Evolutionary conservation across 2,329 filamentous ascomycete genomes (phyloP), one percentile per base, ranked within the genome.

Genomic region (Colletotrichum tamarilloi): DNA sequence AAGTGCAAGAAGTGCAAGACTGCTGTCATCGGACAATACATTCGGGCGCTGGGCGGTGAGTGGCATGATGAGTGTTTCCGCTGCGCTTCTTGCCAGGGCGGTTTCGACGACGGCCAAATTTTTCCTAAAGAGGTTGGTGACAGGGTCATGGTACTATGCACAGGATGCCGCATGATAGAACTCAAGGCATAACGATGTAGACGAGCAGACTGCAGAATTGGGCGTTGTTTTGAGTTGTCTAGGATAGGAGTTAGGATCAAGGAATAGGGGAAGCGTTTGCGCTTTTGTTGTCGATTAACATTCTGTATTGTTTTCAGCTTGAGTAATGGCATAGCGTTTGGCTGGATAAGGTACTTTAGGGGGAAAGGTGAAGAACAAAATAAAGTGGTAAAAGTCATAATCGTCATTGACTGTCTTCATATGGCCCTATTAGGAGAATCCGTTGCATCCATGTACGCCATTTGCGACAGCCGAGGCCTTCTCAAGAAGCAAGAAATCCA

Each of bases 11-110:
- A 92, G 78, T 99, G 97, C 84, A 91, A 91, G 78, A 91, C 89
- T 78, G 93, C 95, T 9, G 95, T 98, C 67, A 92, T 97, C 64
- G 96, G 98, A 62, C 91, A 96, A 80, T 97, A 98, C 72, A 92
- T 99, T 24, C 92, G 93, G 80, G 97, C 97, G 0, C 86, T 99
- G 56, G 96, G 95, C 5, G 92, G 91, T 14, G 96, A 98, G 85
- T 99, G 97, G 95, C 97, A 99, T 83, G 92, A 94, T 68, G 88
- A 91, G 73, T 99, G 97, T 82, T 99, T 99, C 84, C 91, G 92
- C 68, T 99, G 97, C 81, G 88, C 87, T 19, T 85, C 85, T 19
- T 93, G 91, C 77, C 82, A 85, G 12, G 88, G 88, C 46, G 87
- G 88, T 0, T 92, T 93, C 76, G 87, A 89, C 46, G 91, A 92